Base-by-base conservation (phyloP, 345 rosid genomes). In the Leavenworthia alabamica region DNA sequence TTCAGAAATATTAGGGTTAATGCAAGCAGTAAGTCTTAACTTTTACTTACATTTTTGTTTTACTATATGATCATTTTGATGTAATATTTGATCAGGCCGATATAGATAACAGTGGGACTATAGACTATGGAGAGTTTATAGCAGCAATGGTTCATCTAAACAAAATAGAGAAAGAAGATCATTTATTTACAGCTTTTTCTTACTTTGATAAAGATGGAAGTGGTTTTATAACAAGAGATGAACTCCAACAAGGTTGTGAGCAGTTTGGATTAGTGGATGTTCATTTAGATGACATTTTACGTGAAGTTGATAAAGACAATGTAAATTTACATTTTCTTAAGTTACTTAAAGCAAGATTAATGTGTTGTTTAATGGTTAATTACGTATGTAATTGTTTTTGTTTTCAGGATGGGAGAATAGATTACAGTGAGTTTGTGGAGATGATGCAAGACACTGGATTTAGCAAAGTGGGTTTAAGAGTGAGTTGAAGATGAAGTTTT, bases 121-220 rank as follows among this genome's bases (percentile, higher is more conserved):
- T 92, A 72, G 97, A 89, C 75, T 92, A 85, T 51, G 81, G 90
- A 0, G 98, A 92, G 74, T 89, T 92, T 71, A 76, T 83, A 58
- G 93, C 98, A 20, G 98, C 98, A 24, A 88, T 89, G 96, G 81
- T 89, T 50, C 95, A 92, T 79, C 66, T 89, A 37, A 92, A 89
- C 80, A 89, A 92, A 74, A 77, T 89, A 60, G 83, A 83, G 61
- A 81, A 67, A 75, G 93, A 92, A 75, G 97, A 92, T 71, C 90
- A 92, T 71, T 64, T 89, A 67, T 85, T 60, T 33, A 82, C 93
- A 16, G 96, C 95, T 32, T 92, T 89, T 78, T 79, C 87, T 39
- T 92, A 86, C 67, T 92, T 92, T 17, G 98, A 92, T 75, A 78
- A 81, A 66, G 98, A 89, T 58, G 95, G 95, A 36, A 92, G 98